Base-by-base conservation (phyloP, 331 rosid genomes). In the Pyrus hybrid region DNA sequence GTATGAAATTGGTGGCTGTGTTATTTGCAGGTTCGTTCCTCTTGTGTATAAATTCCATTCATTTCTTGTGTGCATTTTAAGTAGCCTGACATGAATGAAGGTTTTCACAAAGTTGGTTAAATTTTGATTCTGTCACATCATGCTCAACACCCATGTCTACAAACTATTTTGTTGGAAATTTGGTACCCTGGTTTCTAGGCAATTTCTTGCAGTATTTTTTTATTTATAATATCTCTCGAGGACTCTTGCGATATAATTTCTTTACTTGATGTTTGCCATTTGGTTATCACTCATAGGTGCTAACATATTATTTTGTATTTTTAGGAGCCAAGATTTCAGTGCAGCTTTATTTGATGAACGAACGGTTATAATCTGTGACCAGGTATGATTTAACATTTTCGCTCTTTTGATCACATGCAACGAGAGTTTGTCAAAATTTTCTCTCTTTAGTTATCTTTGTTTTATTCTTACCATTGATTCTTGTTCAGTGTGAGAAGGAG, bases 301-400 rank as follows among this genome's bases (percentile, higher is more conserved):
- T 74, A 26, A 72, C 66, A 6, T 8, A 4, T 45, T 62, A 63
- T 64, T 61, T 35, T 80, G 22, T 74, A 76, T 63, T 71, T 74
- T 72, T 79, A 95, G 99, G 93, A 85, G 83, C 68, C 87, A 90
- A 54, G 99, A 95, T 83, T 95, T 95, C 84, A 95, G 99, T 80
- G 92, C 86, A 28, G 93, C 92, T 58, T 84, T 83, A 68, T 95
- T 95, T 76, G 99, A 90, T 77, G 97, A 92, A 70, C 90, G 95
- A 72, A 95, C 99, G 5, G 97, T 95, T 62, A 89, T 95, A 80
- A 82, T 95, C 74, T 95, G 99, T 70, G 99, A 95, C 73, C 99
- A 95, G 88, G 99, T 95, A 95, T 77, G 90, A 54, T 68, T 58
- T 45, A 41, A 11, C 32, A 23, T 74, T 7, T 67, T n/a, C 35